Percentiles rank a stretch among this genome's conserved stretches.
phyloP scores from a whole-genome alignment of 2,329 filamentous ascomycete species.

The Colletotrichum zoysiae region DNA sequence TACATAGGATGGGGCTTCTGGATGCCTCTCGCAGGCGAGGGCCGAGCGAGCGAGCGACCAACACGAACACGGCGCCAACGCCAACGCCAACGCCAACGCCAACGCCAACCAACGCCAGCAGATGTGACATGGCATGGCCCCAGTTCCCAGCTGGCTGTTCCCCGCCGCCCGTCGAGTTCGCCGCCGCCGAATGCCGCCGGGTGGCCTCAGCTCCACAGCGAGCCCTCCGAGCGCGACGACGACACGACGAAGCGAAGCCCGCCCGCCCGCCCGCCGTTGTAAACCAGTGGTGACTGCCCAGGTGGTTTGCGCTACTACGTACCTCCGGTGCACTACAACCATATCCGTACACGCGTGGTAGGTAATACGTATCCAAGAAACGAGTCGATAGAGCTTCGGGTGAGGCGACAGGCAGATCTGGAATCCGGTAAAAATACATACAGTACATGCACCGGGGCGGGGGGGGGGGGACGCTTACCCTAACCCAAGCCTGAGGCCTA shows the following conservation, averaged over 20 bases:
- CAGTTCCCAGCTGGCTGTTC: not conserved
- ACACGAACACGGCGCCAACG: not conserved
- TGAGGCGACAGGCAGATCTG: constrained; percentile 35
- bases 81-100: not conserved
- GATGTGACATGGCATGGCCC: not conserved
- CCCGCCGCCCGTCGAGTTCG: constrained; percentile 4
- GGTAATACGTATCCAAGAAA: not conserved
- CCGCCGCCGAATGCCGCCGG: constrained; percentile 2
- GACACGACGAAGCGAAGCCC: not conserved
- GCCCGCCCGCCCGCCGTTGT: not conserved
- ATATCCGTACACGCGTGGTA: not conserved
- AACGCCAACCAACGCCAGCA: constrained; percentile 10
- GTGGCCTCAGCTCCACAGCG: constrained; percentile 20
- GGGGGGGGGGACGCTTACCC: not conserved
- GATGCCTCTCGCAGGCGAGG: not conserved
- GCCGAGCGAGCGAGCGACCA: not conserved
- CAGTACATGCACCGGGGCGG: constrained; percentile 28
- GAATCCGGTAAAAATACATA: constrained; percentile 25
- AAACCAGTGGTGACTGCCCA: not conserved
- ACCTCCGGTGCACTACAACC: not conserved
- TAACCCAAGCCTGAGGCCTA: constrained; percentile 13
- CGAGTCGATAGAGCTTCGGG: constrained; percentile 12
- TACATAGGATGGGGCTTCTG: constrained; percentile 5
- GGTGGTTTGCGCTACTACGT: too few relatives aligned
- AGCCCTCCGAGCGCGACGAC: not conserved